Evolutionary conservation across 441 rosid species (phyloP).

Genomic region (Raphanus hybrid): DNA sequence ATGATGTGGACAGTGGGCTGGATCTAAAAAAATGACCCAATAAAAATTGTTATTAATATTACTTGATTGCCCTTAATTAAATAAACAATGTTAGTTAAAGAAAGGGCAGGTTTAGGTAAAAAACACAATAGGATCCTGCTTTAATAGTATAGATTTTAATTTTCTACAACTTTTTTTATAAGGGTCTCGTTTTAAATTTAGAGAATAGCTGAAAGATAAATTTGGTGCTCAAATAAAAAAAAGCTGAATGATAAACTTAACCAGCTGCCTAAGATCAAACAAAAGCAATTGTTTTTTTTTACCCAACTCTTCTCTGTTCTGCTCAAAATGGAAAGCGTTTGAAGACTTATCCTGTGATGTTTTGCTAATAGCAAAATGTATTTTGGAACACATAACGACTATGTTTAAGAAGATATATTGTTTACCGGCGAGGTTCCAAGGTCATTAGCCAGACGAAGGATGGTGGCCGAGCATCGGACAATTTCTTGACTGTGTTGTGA

Average conservation of each 20-base stretch:
- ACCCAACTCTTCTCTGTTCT: background rate
- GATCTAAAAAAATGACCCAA: no score
- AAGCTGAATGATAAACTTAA: background rate
- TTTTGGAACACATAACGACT: background rate
- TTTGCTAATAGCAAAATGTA: background rate
- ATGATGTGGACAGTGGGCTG: no score
- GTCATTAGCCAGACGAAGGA: constrained; percentile 44
- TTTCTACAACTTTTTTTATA: no score
- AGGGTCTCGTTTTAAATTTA: no score
- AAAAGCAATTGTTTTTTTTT: background rate
- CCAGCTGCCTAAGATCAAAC: background rate
- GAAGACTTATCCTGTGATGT: background rate
- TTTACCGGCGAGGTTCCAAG: constrained; percentile 50
- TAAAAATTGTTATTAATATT: no score
- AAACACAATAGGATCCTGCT: no score
- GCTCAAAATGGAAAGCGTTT: background rate
- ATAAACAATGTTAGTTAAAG: no score
- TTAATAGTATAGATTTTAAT: no score
- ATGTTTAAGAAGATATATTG: background rate
- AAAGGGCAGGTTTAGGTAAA: no score
- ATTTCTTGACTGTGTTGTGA: constrained; percentile 12
- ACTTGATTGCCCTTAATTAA: no score
- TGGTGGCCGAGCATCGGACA: constrained; percentile 27
- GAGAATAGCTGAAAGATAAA: background rate
- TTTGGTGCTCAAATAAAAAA: no score